Percentiles rank a stretch among this genome's conserved stretches.
These are phyloP conservation scores for Sarocladium kiliense DNA, from an alignment of 2,329 filamentous ascomycete species.

Conservation along the genomic window DNA sequence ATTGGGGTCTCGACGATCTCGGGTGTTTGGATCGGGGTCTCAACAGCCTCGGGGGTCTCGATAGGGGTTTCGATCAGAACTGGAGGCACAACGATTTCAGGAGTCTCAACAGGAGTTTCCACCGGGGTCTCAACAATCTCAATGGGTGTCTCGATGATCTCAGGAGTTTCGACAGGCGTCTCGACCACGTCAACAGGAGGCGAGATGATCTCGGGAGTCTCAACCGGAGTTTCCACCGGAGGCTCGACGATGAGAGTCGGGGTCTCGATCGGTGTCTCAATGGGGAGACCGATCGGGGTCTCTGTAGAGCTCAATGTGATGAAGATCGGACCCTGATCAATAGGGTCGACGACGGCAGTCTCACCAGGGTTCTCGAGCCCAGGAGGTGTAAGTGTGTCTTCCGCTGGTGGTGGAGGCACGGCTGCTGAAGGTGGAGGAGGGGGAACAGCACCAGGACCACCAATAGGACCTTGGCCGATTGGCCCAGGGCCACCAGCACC, in stretches of 20 bases:
- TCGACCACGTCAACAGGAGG: too few relatives aligned
- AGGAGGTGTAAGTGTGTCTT: not conserved
- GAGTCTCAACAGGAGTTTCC: not conserved
- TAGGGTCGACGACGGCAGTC: not conserved
- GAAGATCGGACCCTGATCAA: not conserved
- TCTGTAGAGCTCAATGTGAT: not conserved
- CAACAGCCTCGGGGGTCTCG: not conserved
- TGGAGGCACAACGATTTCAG: not conserved
- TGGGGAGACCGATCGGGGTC: not conserved
- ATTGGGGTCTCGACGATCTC: not conserved
- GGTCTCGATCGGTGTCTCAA: not conserved
- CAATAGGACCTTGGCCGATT: not conserved
- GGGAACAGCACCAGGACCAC: not conserved
- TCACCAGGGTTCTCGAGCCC: not conserved
- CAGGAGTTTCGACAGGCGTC: not conserved
- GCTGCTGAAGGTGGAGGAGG: not conserved
- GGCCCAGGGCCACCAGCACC: not conserved
- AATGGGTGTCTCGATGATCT: not conserved
- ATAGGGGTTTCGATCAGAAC: not conserved
- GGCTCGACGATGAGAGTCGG: conserved; percentile 1
- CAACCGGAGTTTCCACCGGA: not conserved
- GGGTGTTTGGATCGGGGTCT: not conserved
- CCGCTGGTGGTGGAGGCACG: not conserved
- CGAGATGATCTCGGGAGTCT: not conserved
- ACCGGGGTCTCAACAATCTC: not conserved